Conservation (phyloP, 2,329 filamentous ascomycete genomes). For the Monosporascus cannonballus region DNA sequence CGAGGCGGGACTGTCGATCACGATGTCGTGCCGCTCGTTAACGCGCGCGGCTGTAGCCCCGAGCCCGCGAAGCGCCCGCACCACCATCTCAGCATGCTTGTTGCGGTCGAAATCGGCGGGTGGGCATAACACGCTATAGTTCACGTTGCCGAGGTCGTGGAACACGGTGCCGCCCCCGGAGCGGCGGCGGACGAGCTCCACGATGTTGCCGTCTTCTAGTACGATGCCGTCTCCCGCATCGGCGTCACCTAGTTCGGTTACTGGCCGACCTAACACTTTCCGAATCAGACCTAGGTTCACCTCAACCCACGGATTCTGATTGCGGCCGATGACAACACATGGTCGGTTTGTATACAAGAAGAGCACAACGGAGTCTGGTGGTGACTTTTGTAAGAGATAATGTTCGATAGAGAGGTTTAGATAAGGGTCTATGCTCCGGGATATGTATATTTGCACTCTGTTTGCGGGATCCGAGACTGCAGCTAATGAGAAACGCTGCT, state of each 20-base stretch:
- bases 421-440: slow-evolving; percentile 66
- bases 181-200: slow-evolving; percentile 70
- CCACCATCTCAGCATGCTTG: slow-evolving; percentile 88
- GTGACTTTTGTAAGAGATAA: slow-evolving; percentile 70
- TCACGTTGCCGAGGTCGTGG: slow-evolving; percentile 88
- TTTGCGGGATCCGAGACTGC: slow-evolving; percentile 36
- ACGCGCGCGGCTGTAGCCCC: slow-evolving; percentile 60
- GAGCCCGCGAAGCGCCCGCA: slow-evolving; percentile 64
- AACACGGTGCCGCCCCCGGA: slow-evolving; percentile 92
- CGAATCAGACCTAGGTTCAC: slow-evolving; percentile 63
- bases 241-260: not conserved
- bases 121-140: slow-evolving; percentile 88
- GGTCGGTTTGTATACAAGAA: slow-evolving; percentile 86
- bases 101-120: slow-evolving; percentile 71
- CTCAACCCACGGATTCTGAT: slow-evolving; percentile 97
- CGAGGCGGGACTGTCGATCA: slow-evolving; percentile 31
- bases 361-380: slow-evolving; percentile 67
- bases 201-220: slow-evolving; percentile 21
- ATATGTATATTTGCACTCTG: slow-evolving; percentile 64
- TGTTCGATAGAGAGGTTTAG: slow-evolving; percentile 94
- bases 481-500: slow-evolving; percentile 26
- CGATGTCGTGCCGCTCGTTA: slow-evolving; percentile 90
- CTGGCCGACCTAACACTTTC: not conserved
- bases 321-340: slow-evolving; percentile 85
- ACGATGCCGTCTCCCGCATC: slow-evolving; percentile 10